Percentiles rank a stretch among this genome's conserved stretches.
phyloP scores from a whole-genome alignment of 1,284 basidiomycete genomes.

The Mycena sp. region DNA sequence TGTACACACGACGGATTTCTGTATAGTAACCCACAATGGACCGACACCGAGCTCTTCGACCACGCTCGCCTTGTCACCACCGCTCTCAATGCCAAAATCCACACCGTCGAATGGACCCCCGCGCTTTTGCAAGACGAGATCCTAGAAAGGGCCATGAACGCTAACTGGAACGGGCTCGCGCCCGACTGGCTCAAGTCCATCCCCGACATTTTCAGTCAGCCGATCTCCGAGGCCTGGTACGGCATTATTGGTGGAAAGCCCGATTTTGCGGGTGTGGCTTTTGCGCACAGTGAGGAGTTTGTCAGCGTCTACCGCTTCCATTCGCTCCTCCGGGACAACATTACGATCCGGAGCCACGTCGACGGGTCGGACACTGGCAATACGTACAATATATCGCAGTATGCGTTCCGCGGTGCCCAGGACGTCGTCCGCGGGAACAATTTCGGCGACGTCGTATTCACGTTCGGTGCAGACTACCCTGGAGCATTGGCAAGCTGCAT shows the following conservation, averaged over 20 bases:
- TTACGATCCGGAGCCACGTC: constrained; percentile 25
- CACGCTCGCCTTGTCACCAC: constrained; percentile 26
- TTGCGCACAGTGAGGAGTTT: constrained; percentile 28
- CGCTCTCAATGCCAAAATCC: constrained; percentile 27
- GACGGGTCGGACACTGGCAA: constrained; percentile 14
- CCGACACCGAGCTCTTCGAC: constrained; percentile 21
- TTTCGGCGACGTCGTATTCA: constrained; percentile 24
- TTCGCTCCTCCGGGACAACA: constrained; percentile 22
- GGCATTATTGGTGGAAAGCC: constrained; percentile 25
- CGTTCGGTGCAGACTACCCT: constrained; percentile 23
- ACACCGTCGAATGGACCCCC: constrained; percentile 30
- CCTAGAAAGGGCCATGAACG: constrained; percentile 15
- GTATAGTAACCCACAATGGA: constrained; percentile 21
- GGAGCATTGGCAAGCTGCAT: constrained; percentile 11
- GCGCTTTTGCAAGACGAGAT: constrained; percentile 18
- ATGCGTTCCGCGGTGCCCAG: constrained; percentile 18
- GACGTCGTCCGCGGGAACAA: constrained; percentile 21
- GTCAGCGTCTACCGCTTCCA: constrained; percentile 28
- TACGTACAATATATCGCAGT: constrained; percentile 21
- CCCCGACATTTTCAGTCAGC: constrained; percentile 13
- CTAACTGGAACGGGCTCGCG: constrained; percentile 24
- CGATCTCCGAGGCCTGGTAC: constrained; percentile 13
- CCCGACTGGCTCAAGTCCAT: constrained; percentile 15
- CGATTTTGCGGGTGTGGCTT: constrained; percentile 21
- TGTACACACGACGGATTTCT: background rate